Conservation (phyloP, 1,284 basidiomycete species). For the Apiotrichum mycotoxinovorans region DNA sequence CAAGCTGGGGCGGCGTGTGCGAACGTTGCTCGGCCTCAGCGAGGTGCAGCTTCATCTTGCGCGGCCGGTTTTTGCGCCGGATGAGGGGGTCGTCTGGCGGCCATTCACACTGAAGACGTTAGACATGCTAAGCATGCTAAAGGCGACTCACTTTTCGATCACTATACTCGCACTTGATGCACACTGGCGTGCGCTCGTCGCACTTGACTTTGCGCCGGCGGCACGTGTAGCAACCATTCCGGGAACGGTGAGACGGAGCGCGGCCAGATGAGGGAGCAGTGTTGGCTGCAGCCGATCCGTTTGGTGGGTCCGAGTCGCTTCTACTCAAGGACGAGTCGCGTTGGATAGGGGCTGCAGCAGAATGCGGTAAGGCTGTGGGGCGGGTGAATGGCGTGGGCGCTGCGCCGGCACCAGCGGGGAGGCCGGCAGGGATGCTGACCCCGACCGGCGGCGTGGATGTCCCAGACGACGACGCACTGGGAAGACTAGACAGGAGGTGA, state of each 20-base stretch:
- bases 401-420: too few species aligned
- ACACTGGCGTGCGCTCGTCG: constrained; percentile 13
- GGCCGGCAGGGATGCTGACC: too few species aligned
- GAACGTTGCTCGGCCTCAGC: background rate
- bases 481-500: background rate
- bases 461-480: background rate
- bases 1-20: constrained; percentile 2
- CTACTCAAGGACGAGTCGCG: background rate
- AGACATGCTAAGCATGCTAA: background rate
- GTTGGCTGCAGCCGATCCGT: background rate
- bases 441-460: too few species aligned
- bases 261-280: background rate
- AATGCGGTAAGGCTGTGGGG: background rate
- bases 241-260: constrained; percentile 3
- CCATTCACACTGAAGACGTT: constrained; percentile 24
- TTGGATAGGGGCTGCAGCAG: background rate
- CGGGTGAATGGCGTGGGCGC: background rate
- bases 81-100: constrained; percentile 28
- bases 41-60: constrained; percentile 11
- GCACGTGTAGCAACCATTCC: constrained; percentile 21
- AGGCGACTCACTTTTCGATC: constrained; percentile 1
- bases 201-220: constrained; percentile 24
- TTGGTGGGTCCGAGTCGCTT: constrained; percentile 1
- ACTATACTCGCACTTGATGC: constrained; percentile 13
- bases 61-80: constrained; percentile 23